Base-by-base conservation (phyloP, 164 flowering plant genomes). In the Taxillus chinensis region DNA sequence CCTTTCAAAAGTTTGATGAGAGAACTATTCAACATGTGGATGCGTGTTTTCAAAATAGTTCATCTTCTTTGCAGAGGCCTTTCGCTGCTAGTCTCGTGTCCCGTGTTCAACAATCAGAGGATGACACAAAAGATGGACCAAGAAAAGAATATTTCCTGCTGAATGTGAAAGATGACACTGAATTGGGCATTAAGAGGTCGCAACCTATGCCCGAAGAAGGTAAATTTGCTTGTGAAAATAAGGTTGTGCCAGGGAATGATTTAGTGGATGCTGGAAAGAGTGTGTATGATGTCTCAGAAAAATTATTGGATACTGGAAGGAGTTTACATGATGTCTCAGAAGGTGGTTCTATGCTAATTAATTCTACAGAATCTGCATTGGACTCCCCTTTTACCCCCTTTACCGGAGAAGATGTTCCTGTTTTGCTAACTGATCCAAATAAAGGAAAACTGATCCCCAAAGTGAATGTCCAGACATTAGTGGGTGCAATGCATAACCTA, bases 401-500 rank as follows among this genome's bases (percentile, higher is more conserved):
- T 38, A 52, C 72, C 50, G 60, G 61, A 53, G 71, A 62, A 52
- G 62, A 57, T 66, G 59, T 49, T 67, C 41, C 75, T 58, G 3
- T 51, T 64, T 65, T 63, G 62, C 71, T 46, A 43, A 14, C 39
- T 9, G 50, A 61, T 45, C 55, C 27, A n/a, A 16, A 8, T 59
- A 61, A 65, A 48, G 65, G 11, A 57, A 65, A 51, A 16, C 59
- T 72, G 39, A 41, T 49, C 60, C 70, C 74, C n/a, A 75, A 64
- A 61, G 39, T 68, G 40, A 64, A 77, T 76, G 67, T 75, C 39
- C 69, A 60, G 10, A 15, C 71, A 51, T 56, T 87, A 45, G 63
- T 84, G 60, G 68, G 71, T 51, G 61, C 80, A 61, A 71, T 90
- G 57, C 74, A 68, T 62, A 75, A 68, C 64, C 74, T 85, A 14